Percentiles rank a stretch among this genome's conserved stretches.
Conservation (phyloP, 2,329 filamentous ascomycete species). For the Arthrocladium fulminans region DNA sequence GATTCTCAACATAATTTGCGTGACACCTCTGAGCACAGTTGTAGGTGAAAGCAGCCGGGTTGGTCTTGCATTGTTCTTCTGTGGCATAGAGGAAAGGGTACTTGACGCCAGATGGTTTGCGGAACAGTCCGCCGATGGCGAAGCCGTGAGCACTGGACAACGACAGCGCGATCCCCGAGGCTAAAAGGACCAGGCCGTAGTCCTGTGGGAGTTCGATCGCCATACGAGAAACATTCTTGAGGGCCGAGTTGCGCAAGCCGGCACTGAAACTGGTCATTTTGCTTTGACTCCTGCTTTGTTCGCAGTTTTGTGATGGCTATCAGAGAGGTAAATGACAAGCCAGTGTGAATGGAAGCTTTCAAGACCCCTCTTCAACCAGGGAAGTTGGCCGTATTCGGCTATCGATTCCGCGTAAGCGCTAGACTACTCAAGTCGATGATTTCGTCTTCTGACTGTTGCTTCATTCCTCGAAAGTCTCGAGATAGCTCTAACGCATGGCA, state of each 20-base stretch:
- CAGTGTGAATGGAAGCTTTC: too few species aligned
- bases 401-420: too few species aligned
- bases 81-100: constrained; percentile 53
- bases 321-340: too few species aligned
- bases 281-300: background rate
- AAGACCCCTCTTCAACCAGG: too few species aligned
- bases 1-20: constrained; percentile 52
- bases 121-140: constrained; percentile 35
- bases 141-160: constrained; percentile 45
- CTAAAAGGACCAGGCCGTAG: constrained; percentile 45
- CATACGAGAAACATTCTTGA: too few species aligned
- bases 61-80: constrained; percentile 41
- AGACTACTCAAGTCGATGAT: too few species aligned
- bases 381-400: too few species aligned
- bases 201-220: constrained; percentile 9
- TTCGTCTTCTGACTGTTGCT: too few species aligned
- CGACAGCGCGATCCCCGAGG: constrained; percentile 45
- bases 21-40: constrained; percentile 48
- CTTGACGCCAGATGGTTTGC: constrained; percentile 43
- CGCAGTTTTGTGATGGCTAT: too few species aligned
- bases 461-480: too few species aligned
- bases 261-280: background rate
- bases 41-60: constrained; percentile 37
- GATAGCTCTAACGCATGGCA: too few species aligned
- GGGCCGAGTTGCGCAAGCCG: background rate